These are phyloP conservation scores for Torulaspora microellipsoides DNA, from an alignment of 805 yeast species.

Conservation along the genomic window DNA sequence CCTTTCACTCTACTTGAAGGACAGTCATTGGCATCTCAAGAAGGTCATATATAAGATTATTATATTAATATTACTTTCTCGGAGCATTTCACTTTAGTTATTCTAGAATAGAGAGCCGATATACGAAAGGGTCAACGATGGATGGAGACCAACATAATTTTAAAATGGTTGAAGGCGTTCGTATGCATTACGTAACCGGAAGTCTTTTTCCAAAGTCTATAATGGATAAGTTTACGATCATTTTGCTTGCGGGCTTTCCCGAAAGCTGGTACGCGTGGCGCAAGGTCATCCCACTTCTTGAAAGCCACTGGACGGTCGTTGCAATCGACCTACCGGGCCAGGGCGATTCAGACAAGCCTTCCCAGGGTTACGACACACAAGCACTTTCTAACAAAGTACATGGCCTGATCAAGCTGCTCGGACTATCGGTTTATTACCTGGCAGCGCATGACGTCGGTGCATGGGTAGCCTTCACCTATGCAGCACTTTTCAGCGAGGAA, in stretches of 20 bases:
- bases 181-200: background rate
- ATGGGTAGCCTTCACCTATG: conserved; percentile 14
- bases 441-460: conserved; percentile 14
- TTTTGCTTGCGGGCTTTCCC: conserved; percentile 11
- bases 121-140: background rate
- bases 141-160: background rate
- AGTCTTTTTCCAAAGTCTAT: background rate
- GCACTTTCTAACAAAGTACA: conserved; percentile 6
- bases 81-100: too few relatives aligned
- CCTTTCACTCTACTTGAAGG: too few relatives aligned
- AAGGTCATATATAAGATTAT: too few relatives aligned
- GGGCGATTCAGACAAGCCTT: conserved; percentile 14
- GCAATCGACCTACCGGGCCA: conserved; percentile 12
- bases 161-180: background rate
- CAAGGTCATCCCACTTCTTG: conserved; percentile 4
- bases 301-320: background rate
- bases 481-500: conserved; percentile 5
- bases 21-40: too few relatives aligned
- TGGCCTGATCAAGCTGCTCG: conserved; percentile 1
- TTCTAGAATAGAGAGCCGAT: too few relatives aligned
- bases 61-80: too few relatives aligned
- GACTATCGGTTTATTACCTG: conserved; percentile 1
- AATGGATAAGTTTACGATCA: background rate
- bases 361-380: conserved; percentile 8
- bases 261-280: conserved; percentile 15